Evolutionary conservation across 129 eudicot species (phyloP), one percentile per base, ranked within the genome.

Genomic region (Centaurea solstitialis): DNA sequence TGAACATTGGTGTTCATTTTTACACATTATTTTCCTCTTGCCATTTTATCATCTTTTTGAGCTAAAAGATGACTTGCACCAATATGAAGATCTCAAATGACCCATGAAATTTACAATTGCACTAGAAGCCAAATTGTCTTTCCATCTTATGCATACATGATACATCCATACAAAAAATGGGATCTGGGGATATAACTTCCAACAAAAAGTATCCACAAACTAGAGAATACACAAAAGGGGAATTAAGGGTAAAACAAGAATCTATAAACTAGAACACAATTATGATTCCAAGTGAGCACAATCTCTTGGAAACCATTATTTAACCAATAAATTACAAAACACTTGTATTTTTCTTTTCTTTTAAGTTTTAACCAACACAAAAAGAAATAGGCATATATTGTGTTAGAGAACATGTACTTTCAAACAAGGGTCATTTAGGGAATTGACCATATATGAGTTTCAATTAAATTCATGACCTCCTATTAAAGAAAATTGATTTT

Each of bases 351-450:
- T 24, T 61, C 20, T 64, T 38, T 39, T 50, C 61, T 47, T 70
- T 70, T 70, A 45, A 70, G n/a, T n/a, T n/a, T n/a, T n/a, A n/a
- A n/a, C 47, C 35, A n/a, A 8, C 3, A 70, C 45, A 70, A 35
- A 35, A 37, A 30, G 17, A 9, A 69, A 69, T n/a, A 69, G 22
- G 79, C 5, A 57, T n/a, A 59, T n/a, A 59, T 75, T 57, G 45
- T 53, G 53, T 59, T 47, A 57, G 47, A 75, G 79, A 79, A 37
- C 82, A 21, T 70, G 82, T 37, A 22, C 76, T 78, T 78, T 79
- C 82, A 53, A 76, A 76, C 71, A 50, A 79, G 17, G 61, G 61
- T 79, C 69, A 79, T 3, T 69, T 21, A 26, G 30, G 30, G 30
- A 26, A 1, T 26, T 26, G n/a, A n/a, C n/a, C n/a, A n/a, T n/a